phyloP scores from a whole-genome alignment of 371 early-diverging fungal genomes.

The Chytridium lagenaria region DNA sequence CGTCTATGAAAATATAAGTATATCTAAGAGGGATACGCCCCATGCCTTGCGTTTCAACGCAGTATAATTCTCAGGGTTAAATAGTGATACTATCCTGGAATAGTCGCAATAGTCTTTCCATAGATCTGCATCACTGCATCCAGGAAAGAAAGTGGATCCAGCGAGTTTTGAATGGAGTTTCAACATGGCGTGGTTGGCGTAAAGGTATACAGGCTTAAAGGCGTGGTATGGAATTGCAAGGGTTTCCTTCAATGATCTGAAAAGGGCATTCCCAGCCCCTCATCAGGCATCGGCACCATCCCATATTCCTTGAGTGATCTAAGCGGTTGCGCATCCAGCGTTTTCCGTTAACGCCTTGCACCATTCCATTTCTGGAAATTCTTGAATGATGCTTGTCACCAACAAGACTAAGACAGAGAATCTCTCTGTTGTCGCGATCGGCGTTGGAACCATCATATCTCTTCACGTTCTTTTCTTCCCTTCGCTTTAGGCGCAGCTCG shows the following conservation, averaged over 20 bases:
- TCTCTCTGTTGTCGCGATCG: not conserved
- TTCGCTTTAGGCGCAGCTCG: slow-evolving; percentile 3
- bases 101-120: not conserved
- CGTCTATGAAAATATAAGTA: not conserved
- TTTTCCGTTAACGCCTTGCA: not conserved
- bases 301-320: not conserved
- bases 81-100: slow-evolving; percentile 11
- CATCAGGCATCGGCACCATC: not conserved
- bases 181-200: not conserved
- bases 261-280: not conserved
- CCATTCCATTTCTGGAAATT: not conserved
- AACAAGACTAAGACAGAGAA: not conserved
- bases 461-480: slow-evolving; percentile 12
- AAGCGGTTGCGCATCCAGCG: not conserved
- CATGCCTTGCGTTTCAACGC: slow-evolving; percentile 34
- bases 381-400: not conserved
- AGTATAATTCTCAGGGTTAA: slow-evolving; percentile 36
- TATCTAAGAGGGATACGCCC: not conserved
- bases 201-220: not conserved
- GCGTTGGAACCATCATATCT: not conserved
- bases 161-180: not conserved
- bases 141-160: not conserved
- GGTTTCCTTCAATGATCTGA: slow-evolving; percentile 3
- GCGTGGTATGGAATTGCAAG: not conserved
- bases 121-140: no score